Evolutionary conservation across 169 alveolate species (phyloP).

Genomic region (Plasmodium chabaudi): DNA sequence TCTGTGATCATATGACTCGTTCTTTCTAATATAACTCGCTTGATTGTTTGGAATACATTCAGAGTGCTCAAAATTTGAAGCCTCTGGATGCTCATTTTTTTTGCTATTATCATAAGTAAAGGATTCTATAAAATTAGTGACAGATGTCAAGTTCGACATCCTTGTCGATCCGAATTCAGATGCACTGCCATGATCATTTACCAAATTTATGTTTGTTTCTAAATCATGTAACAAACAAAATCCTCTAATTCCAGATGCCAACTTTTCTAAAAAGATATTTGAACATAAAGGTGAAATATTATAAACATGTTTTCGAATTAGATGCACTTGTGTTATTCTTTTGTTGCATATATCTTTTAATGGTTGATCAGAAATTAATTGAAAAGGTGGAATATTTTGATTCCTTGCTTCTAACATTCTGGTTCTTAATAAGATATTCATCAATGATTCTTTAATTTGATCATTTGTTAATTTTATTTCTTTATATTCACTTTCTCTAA

Average conservation of each 20-base stretch:
- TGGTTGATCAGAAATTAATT: conserved; percentile 70
- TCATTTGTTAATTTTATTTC: conserved; percentile 41
- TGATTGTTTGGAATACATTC: no score
- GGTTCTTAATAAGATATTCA: conserved; percentile 62
- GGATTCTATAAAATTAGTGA: no score
- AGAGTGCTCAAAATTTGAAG: no score
- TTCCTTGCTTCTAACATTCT: conserved; percentile 75
- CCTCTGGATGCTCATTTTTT: no score
- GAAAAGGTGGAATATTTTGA: conserved; percentile 77
- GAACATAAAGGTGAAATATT: conserved; percentile 72
- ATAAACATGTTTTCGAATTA: conserved; percentile 66
- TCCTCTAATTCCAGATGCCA: conserved; percentile 60
- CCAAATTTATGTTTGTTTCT: conserved; percentile 18
- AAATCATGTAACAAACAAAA: conserved; percentile 69
- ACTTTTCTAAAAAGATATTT: conserved; percentile 51
- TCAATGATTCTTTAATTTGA: conserved; percentile 53
- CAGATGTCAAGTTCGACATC: no score
- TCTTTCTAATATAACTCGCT: no score
- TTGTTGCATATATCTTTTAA: conserved; percentile 69
- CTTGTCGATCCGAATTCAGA: no score
- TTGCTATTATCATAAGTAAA: no score
- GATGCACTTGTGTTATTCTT: conserved; percentile 46
- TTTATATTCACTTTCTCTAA: conserved; percentile 16
- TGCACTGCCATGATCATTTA: not conserved
- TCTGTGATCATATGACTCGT: no score